Percentiles rank a stretch among this genome's conserved stretches.
These are phyloP conservation scores for Heterobasidion annosum DNA, from an alignment of 1,284 basidiomycete genomes.

Conservation along the genomic window DNA sequence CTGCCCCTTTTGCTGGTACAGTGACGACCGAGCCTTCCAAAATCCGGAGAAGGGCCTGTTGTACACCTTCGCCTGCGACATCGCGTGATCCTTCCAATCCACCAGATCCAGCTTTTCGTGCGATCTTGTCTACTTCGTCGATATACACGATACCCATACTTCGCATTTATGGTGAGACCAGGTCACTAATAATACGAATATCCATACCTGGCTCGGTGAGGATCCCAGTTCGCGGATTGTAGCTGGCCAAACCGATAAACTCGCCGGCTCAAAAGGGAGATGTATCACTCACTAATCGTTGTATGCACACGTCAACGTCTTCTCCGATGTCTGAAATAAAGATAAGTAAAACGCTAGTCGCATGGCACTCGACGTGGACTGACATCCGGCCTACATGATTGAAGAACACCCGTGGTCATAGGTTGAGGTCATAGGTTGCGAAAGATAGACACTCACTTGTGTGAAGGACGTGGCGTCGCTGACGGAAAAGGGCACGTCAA, in stretches of 20 bases:
- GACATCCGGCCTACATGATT: conserved; percentile 58
- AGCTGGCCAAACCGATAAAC: conserved; percentile 32
- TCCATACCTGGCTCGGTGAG: conserved; percentile 61
- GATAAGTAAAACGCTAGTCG: background rate
- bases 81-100: conserved; percentile 76
- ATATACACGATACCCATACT: conserved; percentile 93
- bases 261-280: background rate
- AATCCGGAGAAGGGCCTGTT: conserved; percentile 86
- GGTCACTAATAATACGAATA: background rate
- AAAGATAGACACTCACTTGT: conserved; percentile 37
- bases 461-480: conserved; percentile 82
- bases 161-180: conserved; percentile 7
- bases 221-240: conserved; percentile 83
- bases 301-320: conserved; percentile 86
- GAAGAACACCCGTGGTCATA: too few species aligned
- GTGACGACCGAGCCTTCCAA: conserved; percentile 87
- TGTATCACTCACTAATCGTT: conserved; percentile 52
- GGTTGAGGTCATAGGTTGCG: background rate
- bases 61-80: conserved; percentile 94
- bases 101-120: conserved; percentile 51
- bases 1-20: conserved; percentile 65
- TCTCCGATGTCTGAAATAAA: conserved; percentile 75
- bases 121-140: conserved; percentile 94
- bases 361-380: background rate
- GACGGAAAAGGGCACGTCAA: conserved; percentile 89